Percentiles rank a stretch among this genome's conserved stretches.
phyloP scores from a whole-genome alignment of 192 early-diverging fungal species.

The Entomortierella chlamydospora region DNA sequence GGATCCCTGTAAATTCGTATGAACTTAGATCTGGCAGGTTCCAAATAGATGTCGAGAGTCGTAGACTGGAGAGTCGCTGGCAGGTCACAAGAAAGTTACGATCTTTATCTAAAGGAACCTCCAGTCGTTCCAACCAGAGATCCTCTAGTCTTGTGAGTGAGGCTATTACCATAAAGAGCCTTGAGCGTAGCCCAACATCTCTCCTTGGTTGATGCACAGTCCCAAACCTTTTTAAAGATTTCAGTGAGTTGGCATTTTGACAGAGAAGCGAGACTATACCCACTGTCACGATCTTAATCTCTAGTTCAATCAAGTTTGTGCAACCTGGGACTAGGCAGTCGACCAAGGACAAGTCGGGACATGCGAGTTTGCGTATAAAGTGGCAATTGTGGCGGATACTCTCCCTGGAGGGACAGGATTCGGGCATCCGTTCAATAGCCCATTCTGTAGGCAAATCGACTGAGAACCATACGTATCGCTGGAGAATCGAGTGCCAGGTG shows the following conservation, averaged over 20 bases:
- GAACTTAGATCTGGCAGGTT: not conserved
- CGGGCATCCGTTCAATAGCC: not conserved
- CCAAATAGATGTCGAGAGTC: not conserved
- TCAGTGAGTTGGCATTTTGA: constrained; percentile 10
- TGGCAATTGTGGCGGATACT: constrained; percentile 1
- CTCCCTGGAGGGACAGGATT: not conserved
- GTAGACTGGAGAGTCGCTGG: not conserved
- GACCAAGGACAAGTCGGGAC: constrained; percentile 6
- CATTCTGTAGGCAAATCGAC: constrained; percentile 14
- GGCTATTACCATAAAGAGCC: constrained; percentile 1
- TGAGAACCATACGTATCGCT: not conserved
- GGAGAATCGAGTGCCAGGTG: constrained; percentile 6
- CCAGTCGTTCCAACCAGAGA: constrained; percentile 2
- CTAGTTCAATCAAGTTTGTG: constrained; percentile 1
- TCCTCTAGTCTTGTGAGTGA: not conserved
- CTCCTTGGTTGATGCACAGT: constrained; percentile 21
- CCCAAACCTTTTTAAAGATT: not conserved
- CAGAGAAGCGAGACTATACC: not conserved
- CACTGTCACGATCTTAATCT: not conserved
- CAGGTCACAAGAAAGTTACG: constrained; percentile 2
- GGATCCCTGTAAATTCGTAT: constrained; percentile 2
- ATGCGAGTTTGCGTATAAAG: constrained; percentile 9
- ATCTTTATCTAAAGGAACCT: not conserved
- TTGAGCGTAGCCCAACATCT: not conserved
- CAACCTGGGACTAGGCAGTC: constrained; percentile 1